phyloP scores from a whole-genome alignment of 805 yeast species.

The Ascoidea rubescens region DNA sequence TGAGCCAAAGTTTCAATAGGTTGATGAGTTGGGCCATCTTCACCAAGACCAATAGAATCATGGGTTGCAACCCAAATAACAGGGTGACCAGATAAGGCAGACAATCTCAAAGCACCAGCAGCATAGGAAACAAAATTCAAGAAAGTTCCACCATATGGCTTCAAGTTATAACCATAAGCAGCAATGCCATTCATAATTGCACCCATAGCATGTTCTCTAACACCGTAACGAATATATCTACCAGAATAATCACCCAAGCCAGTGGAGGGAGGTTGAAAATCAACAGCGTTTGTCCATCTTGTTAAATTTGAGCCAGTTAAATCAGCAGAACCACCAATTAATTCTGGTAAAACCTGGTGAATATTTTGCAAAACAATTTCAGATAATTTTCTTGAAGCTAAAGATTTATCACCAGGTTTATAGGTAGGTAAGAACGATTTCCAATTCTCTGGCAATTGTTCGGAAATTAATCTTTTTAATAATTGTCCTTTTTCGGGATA shows the following conservation, averaged over 20 bases:
- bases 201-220: slow-evolving; percentile 99
- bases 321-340: slow-evolving; percentile 97
- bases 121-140: slow-evolving; percentile 82
- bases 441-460: slow-evolving; percentile 79
- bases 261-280: slow-evolving; percentile 81
- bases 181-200: slow-evolving; percentile 95
- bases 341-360: slow-evolving; percentile 61
- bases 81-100: slow-evolving; percentile 75
- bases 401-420: slow-evolving; percentile 63
- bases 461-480: slow-evolving; percentile 60
- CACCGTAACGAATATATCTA: slow-evolving; percentile 94
- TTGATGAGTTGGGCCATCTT: slow-evolving; percentile 90
- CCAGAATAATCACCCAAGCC: slow-evolving; percentile 81
- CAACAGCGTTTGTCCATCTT: slow-evolving; percentile 68
- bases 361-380: slow-evolving; percentile 62
- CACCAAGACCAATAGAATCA: slow-evolving; percentile 85
- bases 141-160: slow-evolving; percentile 95
- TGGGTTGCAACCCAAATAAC: slow-evolving; percentile 82
- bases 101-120: slow-evolving; percentile 76
- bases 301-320: slow-evolving; percentile 95
- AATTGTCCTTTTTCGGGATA: slow-evolving; percentile 74
- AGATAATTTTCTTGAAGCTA: slow-evolving; percentile 90
- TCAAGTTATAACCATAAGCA: slow-evolving; percentile 74
- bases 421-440: slow-evolving; percentile 62
- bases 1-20: slow-evolving; percentile 84